These are phyloP conservation scores for Populus hybrid DNA, from an alignment of 441 rosid genomes.

Conservation along the genomic window DNA sequence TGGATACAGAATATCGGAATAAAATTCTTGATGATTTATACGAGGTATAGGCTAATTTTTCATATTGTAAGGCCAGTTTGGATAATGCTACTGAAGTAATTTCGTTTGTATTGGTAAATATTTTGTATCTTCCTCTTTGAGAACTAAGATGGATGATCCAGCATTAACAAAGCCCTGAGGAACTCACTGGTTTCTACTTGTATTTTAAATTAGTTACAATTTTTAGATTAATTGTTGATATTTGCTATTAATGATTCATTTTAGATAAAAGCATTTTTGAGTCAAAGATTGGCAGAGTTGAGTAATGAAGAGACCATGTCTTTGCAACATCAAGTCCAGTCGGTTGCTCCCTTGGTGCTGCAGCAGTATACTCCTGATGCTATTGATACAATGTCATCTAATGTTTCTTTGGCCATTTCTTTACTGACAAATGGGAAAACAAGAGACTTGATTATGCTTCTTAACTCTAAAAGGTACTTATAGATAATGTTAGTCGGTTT, in stretches of 20 bases:
- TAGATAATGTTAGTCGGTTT: constrained; percentile 11
- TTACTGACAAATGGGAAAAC: constrained; percentile 82
- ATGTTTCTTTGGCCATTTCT: constrained; percentile 61
- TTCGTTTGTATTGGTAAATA: background rate
- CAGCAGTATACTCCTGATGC: constrained; percentile 87
- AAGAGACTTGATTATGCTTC: constrained; percentile 84
- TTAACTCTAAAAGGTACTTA: constrained; percentile 83
- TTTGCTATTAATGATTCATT: constrained; percentile 18
- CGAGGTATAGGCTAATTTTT: constrained; percentile 50
- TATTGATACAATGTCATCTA: constrained; percentile 65
- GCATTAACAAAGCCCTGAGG: background rate
- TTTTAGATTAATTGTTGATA: background rate
- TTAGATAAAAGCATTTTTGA: constrained; percentile 86
- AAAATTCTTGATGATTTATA: constrained; percentile 90
- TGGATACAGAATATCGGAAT: constrained; percentile 88
- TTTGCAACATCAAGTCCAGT: constrained; percentile 91
- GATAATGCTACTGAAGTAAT: constrained; percentile 2
- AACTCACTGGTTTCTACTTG: background rate
- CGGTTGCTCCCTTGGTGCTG: constrained; percentile 85
- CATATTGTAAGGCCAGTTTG: background rate
- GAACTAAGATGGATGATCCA: background rate
- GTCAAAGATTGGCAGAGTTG: constrained; percentile 72
- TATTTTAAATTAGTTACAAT: background rate
- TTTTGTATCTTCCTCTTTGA: background rate
- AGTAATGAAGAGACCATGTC: constrained; percentile 76